A percentile compares a stretch with the other conserved stretches of the same genome.
Conservation (phyloP, 2,329 filamentous ascomycete species). For the Colletotrichum echinochloae region DNA sequence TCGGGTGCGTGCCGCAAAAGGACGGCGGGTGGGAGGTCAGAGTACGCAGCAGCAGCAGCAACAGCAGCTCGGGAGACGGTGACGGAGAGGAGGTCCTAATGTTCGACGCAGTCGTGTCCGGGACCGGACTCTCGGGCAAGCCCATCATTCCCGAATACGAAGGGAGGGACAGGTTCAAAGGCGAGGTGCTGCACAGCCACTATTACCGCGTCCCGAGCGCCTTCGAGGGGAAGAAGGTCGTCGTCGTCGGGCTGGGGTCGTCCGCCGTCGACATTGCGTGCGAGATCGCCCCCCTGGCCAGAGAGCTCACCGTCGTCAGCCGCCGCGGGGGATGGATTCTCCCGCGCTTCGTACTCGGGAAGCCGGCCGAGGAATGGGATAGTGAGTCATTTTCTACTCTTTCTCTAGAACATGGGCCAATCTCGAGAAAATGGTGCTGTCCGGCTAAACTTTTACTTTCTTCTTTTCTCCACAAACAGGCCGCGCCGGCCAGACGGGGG, state of each 20-base stretch:
- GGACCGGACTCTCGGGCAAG: conserved; percentile 48
- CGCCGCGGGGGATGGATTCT: conserved; percentile 54
- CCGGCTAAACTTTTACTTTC: neutral
- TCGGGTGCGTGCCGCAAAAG: conserved; percentile 46
- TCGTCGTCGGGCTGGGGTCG: conserved; percentile 52
- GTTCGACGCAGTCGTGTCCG: conserved; percentile 53
- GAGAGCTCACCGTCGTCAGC: conserved; percentile 52
- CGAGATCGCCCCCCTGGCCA: conserved; percentile 50
- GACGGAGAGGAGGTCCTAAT: conserved; percentile 41
- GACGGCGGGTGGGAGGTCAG: conserved; percentile 49
- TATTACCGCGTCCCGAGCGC: conserved; percentile 50
- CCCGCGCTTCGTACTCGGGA: conserved; percentile 53
- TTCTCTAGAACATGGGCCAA: no score
- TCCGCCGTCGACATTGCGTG: conserved; percentile 54
- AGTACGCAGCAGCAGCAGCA: conserved; percentile 42
- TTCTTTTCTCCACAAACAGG: conserved; percentile 36
- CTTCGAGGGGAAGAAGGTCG: conserved; percentile 53
- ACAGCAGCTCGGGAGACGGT: conserved; percentile 23
- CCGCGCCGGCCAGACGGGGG: conserved; percentile 47
- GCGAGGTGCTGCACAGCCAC: conserved; percentile 53
- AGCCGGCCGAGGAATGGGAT: conserved; percentile 51
- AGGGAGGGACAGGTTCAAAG: conserved; percentile 49
- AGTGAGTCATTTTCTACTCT: conserved; percentile 44
- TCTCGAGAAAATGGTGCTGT: neutral
- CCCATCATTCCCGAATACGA: conserved; percentile 49